phyloP scores from a whole-genome alignment of 352 stramenopile genomes.

The Globisporangium solare region DNA sequence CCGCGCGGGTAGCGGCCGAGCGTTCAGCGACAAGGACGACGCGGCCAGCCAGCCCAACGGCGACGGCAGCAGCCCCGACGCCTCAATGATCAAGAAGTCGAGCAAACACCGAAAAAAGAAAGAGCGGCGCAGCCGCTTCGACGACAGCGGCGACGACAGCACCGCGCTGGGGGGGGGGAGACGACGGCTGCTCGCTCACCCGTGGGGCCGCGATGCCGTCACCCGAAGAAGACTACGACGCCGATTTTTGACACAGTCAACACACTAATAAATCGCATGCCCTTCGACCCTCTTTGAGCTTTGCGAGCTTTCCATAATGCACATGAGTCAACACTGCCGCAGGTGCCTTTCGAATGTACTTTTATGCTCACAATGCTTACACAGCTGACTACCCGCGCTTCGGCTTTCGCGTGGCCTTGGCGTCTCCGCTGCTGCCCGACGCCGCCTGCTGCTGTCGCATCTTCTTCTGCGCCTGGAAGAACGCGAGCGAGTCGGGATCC shows the following conservation, averaged over 20 bases:
- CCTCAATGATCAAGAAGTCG: conserved; percentile 24
- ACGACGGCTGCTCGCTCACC: neutral
- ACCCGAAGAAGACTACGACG: neutral
- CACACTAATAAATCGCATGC: neutral
- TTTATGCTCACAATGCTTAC: neutral
- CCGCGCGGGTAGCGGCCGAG: neutral
- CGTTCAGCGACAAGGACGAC: neutral
- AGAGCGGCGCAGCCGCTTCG: conserved; percentile 17
- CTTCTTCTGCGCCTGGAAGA: conserved; percentile 90
- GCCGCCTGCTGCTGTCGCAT: conserved; percentile 47
- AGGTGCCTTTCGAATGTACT: no score
- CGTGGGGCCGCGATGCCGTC: neutral
- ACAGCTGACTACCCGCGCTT: conserved; percentile 22
- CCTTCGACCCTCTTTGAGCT: no score
- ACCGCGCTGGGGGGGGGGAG: neutral
- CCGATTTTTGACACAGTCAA: neutral
- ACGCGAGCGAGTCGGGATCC: conserved; percentile 88
- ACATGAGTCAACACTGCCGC: no score
- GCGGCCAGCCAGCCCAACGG: neutral
- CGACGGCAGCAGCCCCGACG: conserved; percentile 6
- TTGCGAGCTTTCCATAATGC: no score
- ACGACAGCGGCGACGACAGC: conserved; percentile 5
- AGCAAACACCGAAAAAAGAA: conserved; percentile 58
- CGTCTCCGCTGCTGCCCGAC: neutral
- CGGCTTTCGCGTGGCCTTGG: conserved; percentile 23